These are phyloP conservation scores for Glycine latifolia DNA, from an alignment of 306 rosid genomes.

Conservation along the genomic window DNA sequence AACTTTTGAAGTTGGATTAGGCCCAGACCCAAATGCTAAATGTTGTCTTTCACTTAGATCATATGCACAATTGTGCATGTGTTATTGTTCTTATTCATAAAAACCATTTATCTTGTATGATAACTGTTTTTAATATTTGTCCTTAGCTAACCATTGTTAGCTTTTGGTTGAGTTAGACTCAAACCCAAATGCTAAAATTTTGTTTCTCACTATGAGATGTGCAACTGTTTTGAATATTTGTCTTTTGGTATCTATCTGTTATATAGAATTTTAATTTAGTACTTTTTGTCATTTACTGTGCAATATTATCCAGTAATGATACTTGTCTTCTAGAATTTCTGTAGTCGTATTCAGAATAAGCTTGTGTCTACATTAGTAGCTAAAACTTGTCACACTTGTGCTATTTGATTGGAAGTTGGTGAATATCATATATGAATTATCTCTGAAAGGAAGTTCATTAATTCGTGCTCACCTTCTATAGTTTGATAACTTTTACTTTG, in stretches of 20 bases:
- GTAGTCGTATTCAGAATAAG: not conserved
- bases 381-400: too few relatives aligned
- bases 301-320: too few relatives aligned
- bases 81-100: not conserved
- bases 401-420: too few relatives aligned
- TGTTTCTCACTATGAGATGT: not conserved
- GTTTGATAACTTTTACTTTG: too few relatives aligned
- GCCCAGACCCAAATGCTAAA: not conserved
- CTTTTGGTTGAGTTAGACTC: not conserved
- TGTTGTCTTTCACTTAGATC: not conserved
- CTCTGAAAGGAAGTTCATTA: too few relatives aligned
- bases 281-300: not conserved
- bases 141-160: not conserved
- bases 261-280: not conserved
- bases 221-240: not conserved
- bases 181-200: not conserved
- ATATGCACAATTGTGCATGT: not conserved
- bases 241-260: not conserved
- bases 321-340: too few relatives aligned
- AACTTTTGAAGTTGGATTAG: too few relatives aligned
- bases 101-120: not conserved
- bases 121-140: not conserved
- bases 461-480: too few relatives aligned
- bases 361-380: not conserved
- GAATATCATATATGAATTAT: too few relatives aligned